Evolutionary conservation across 2,329 filamentous ascomycete genomes (phyloP).

Genomic region (Beauveria asiatica): DNA sequence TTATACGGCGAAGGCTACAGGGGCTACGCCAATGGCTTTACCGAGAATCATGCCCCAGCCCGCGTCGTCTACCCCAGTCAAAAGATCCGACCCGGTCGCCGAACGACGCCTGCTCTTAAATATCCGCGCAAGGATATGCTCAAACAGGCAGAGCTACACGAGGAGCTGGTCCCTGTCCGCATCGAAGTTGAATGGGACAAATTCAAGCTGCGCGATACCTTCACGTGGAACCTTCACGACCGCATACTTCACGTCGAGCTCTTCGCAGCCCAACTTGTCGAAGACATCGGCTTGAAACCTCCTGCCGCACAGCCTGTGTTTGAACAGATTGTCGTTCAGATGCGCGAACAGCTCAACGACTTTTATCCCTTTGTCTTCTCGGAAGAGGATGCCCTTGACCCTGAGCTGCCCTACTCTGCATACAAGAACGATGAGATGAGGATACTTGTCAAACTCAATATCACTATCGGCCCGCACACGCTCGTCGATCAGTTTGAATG

Average conservation of each 20-base stretch:
- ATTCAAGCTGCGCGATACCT: conserved; percentile 90
- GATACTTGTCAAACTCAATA: conserved; percentile 89
- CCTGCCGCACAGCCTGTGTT: conserved; percentile 57
- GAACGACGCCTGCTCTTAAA: conserved; percentile 64
- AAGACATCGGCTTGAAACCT: conserved; percentile 76
- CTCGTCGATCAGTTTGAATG: conserved; percentile 97
- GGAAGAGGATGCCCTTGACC: conserved; percentile 83
- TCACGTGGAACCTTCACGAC: conserved; percentile 97
- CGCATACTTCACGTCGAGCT: conserved; percentile 69
- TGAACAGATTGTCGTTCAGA: conserved; percentile 55
- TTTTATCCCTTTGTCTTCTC: conserved; percentile 89
- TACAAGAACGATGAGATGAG: conserved; percentile 99
- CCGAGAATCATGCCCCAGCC: conserved; percentile 58
- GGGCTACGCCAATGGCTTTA: conserved; percentile 81
- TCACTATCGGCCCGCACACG: conserved; percentile 91
- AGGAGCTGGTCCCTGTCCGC: conserved; percentile 84
- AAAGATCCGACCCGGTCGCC: conserved; percentile 67
- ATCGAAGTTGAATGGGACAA: conserved; percentile 94
- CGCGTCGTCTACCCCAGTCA: conserved; percentile 72
- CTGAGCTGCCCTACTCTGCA: conserved; percentile 79
- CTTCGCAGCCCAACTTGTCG: conserved; percentile 82
- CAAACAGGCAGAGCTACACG: conserved; percentile 79
- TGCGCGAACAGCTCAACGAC: conserved; percentile 84
- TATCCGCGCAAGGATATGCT: conserved; percentile 72
- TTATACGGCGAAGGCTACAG: conserved; percentile 70